phyloP scores from a whole-genome alignment of 2,329 filamentous ascomycete species.

The Ilyonectria destructans region DNA sequence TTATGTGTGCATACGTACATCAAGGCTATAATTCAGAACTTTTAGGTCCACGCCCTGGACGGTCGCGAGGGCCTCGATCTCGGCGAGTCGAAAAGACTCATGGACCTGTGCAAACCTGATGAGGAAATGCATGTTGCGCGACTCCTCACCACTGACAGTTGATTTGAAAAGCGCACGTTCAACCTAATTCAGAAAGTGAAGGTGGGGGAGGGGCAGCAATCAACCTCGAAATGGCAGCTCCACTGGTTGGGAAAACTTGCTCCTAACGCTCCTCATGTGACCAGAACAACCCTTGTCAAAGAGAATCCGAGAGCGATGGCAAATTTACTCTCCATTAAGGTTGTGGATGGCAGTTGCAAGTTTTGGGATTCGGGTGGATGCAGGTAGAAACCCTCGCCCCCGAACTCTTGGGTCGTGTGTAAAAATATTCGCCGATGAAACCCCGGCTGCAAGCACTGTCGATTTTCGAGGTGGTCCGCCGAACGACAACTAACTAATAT shows the following conservation, averaged over 20 bases:
- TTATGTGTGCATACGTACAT: conserved; percentile 69
- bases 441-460: conserved; percentile 39
- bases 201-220: conserved; percentile 33
- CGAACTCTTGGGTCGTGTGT: conserved; percentile 28
- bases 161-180: conserved; percentile 12
- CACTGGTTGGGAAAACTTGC: background rate
- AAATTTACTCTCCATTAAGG: background rate
- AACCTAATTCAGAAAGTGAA: conserved; percentile 25
- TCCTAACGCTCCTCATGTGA: background rate
- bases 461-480: conserved; percentile 27
- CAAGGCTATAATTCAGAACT: conserved; percentile 81
- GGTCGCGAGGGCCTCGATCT: conserved; percentile 85
- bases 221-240: conserved; percentile 9
- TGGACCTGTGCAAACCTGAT: conserved; percentile 92
- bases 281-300: background rate
- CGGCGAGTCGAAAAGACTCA: conserved; percentile 90
- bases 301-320: background rate
- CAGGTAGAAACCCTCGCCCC: conserved; percentile 77
- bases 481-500: background rate
- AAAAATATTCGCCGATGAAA: conserved; percentile 50
- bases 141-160: conserved; percentile 5
- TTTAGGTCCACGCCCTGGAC: conserved; percentile 78
- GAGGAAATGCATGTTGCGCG: conserved; percentile 78
- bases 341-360: conserved; percentile 19
- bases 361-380: conserved; percentile 28